phyloP scores from a whole-genome alignment of 768 basidiomycete species.

The Pleurotus citrinopileatus region DNA sequence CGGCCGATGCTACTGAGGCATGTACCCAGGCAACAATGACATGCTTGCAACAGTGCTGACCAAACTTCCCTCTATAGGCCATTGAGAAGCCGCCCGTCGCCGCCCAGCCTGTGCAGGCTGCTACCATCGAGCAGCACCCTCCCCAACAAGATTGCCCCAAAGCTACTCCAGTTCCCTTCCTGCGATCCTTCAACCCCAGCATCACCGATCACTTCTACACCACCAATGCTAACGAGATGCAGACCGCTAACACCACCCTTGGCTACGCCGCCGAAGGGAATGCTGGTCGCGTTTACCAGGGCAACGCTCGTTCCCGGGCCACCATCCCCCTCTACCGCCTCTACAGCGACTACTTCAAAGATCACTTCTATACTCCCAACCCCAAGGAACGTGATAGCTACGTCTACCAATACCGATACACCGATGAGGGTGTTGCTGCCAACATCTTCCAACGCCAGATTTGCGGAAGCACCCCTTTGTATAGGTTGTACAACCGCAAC shows the following conservation, averaged over 20 bases:
- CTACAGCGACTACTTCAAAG: conserved; percentile 10
- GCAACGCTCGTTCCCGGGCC: neutral
- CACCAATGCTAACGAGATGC: conserved; percentile 6
- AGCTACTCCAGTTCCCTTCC: neutral
- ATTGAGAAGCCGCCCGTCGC: conserved; percentile 4
- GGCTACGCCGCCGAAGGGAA: conserved; percentile 2
- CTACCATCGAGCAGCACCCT: neutral
- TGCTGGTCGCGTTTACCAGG: conserved; percentile 9
- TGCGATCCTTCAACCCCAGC: neutral
- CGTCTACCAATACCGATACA: conserved; percentile 6
- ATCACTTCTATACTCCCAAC: conserved; percentile 16
- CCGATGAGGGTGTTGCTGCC: conserved; percentile 9
- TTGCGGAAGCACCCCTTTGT: conserved; percentile 5
- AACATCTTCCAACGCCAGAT: conserved; percentile 9
- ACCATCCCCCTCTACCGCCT: conserved; percentile 14
- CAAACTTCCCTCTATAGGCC: neutral
- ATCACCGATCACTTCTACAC: conserved; percentile 10
- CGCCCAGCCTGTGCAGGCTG: neutral
- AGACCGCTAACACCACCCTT: neutral
- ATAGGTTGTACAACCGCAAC: neutral
- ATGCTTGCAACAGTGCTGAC: neutral
- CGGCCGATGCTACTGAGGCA: neutral
- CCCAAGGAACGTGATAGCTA: conserved; percentile 6
- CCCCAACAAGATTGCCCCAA: neutral
- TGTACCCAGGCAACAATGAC: neutral